Base-by-base conservation (phyloP, 192 early-diverging fungal species). In the Phycomyces blakesleeanus region DNA sequence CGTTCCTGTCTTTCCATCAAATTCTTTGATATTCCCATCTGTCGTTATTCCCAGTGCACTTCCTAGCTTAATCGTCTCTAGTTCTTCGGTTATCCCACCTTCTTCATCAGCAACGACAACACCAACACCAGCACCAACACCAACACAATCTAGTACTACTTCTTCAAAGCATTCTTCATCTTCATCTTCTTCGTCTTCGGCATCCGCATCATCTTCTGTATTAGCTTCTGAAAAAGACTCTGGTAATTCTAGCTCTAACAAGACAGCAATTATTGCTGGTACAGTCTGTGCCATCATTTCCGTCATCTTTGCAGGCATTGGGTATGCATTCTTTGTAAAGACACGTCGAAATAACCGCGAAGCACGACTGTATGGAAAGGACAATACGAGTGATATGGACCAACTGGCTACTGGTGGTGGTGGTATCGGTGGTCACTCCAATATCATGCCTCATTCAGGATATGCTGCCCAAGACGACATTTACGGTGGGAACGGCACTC, bases 251-350 rank as follows among this genome's bases (percentile, higher is more conserved):
- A 34, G 56, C 7, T 41, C 39, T 24, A 69, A 69, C 21, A 67
- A 73, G 39, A 69, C 68, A 5, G 63, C 47, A 15, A 64, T 70
- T 29, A 75, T 75, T 63, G 52, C 63, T 63, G 73, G 73, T 44
- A 70, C 73, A 47, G 64, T 70, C 1, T 69, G 67, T 70, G 73
- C 55, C 24, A 70, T 75, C 54, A 59, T 66, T 21, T 68, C 68
- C 9, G 60, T 75, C 39, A 63, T 75, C 49, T 63, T 51, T 29
- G 63, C 64, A 55, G 73, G 73, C 34, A 70, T 75, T 57, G 68
- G 64, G 20, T 75, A 75, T 47, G 73, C 73, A 22, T 75, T 75
- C 57, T 62, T 75, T 9, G 69, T 68, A 26, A 75, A 75, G 54
- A 62, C 68, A 12, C 59, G 73, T 41, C 50, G 67, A 51, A 63